Percentiles rank a stretch among this genome's conserved stretches.
Evolutionary conservation across 345 rosid genomes (phyloP).

Genomic region (Aquilaria yunnanensis): DNA sequence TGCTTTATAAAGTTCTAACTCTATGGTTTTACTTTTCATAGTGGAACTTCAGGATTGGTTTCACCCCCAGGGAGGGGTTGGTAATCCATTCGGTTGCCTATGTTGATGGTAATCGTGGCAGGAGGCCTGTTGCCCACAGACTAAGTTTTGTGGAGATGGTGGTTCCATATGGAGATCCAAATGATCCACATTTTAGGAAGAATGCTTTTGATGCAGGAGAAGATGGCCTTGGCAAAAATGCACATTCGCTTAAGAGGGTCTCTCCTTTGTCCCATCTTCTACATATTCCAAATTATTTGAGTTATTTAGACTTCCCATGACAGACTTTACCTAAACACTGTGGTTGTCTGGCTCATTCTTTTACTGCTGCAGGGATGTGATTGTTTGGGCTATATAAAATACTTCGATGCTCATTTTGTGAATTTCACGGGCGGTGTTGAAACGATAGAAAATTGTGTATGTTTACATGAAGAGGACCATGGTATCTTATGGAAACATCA

Average conservation of each 20-base stretch:
- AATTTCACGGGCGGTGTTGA: slow-evolving; percentile 79
- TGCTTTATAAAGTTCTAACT: too few species aligned
- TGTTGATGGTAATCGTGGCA: slow-evolving; percentile 64
- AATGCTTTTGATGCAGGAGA: slow-evolving; percentile 86
- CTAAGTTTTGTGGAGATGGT: slow-evolving; percentile 84
- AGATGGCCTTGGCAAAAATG: slow-evolving; percentile 79
- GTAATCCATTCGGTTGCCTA: slow-evolving; percentile 68
- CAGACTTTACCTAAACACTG: neutral
- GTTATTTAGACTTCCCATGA: slow-evolving; percentile 1
- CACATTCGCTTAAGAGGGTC: slow-evolving; percentile 76
- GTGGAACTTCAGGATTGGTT: slow-evolving; percentile 83
- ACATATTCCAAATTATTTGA: neutral
- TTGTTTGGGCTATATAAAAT: slow-evolving; percentile 65
- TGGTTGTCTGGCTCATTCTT: too few species aligned
- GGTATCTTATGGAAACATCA: slow-evolving; percentile 84
- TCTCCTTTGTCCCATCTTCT: neutral
- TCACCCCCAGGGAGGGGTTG: slow-evolving; percentile 74
- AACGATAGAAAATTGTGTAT: slow-evolving; percentile 68
- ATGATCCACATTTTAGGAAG: slow-evolving; percentile 73
- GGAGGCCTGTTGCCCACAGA: slow-evolving; percentile 71
- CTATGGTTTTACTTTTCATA: slow-evolving; percentile 13
- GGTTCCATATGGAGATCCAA: slow-evolving; percentile 81
- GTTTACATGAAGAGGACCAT: slow-evolving; percentile 77
- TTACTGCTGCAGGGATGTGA: slow-evolving; percentile 55
- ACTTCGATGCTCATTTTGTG: slow-evolving; percentile 72